phyloP scores from a whole-genome alignment of 2,329 filamentous ascomycete species.

The Sporothrix humicola region DNA sequence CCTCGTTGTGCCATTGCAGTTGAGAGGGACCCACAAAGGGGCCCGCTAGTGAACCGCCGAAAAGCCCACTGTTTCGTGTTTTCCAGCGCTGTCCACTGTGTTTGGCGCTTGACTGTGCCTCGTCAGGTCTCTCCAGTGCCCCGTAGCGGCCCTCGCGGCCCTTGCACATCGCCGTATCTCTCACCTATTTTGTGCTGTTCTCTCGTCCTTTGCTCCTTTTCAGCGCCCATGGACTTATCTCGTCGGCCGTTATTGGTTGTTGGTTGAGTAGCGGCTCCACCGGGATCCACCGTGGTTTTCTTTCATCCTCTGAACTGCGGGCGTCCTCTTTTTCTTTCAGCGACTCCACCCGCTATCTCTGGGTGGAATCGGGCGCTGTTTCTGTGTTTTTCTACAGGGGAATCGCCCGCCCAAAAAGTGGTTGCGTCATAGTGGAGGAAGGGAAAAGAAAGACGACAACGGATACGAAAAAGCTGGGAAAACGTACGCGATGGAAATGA shows the following conservation, averaged over 20 bases:
- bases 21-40: constrained; percentile 9
- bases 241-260: background rate
- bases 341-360: constrained; percentile 20
- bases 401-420: background rate
- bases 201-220: background rate
- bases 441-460: background rate
- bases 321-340: constrained; percentile 8
- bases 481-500: background rate
- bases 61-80: constrained; percentile 11
- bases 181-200: background rate
- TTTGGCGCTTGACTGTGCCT: background rate
- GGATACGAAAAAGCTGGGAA: background rate
- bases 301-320: background rate
- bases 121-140: background rate
- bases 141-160: background rate
- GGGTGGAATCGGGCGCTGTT: background rate
- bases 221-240: background rate
- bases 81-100: background rate
- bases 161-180: constrained; percentile 2
- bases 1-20: constrained; percentile 11
- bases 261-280: background rate
- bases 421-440: constrained; percentile 17
- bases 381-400: background rate
- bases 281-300: background rate
- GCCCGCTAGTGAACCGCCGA: constrained; percentile 11